A percentile compares a stretch with the other conserved stretches of the same genome.
These are phyloP conservation scores for Peribolospora kevripleyi DNA, from an alignment of 768 basidiomycete species.

Conservation along the genomic window DNA sequence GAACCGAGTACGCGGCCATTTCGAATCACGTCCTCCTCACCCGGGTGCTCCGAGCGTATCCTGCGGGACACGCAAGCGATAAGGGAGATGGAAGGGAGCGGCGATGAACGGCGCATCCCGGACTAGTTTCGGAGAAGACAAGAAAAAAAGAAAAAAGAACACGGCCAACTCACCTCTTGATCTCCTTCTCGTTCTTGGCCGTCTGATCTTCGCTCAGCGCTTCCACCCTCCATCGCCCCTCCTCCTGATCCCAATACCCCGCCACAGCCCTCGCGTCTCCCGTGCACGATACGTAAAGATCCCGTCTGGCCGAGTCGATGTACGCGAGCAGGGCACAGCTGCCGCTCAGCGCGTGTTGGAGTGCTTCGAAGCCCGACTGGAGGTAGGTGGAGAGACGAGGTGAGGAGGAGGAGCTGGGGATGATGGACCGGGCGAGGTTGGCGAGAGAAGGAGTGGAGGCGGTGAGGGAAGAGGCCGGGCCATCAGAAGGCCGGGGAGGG, in stretches of 20 bases:
- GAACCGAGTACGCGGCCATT: slow-evolving; percentile 67
- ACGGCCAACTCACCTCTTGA: slow-evolving; percentile 36
- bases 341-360: slow-evolving; percentile 66
- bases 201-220: slow-evolving; percentile 93
- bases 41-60: slow-evolving; percentile 59
- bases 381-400: background rate
- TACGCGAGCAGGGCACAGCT: slow-evolving; percentile 76
- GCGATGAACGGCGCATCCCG: background rate
- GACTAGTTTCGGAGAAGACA: background rate
- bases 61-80: slow-evolving; percentile 19
- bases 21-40: slow-evolving; percentile 47
- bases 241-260: slow-evolving; percentile 56
- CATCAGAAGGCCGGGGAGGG: too few relatives aligned
- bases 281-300: slow-evolving; percentile 66
- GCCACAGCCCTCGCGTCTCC: slow-evolving; percentile 92
- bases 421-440: slow-evolving; percentile 13
- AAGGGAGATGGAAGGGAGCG: background rate
- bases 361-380: slow-evolving; percentile 30
- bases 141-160: background rate
- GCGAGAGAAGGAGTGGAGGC: background rate
- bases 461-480: too few relatives aligned
- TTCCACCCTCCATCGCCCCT: slow-evolving; percentile 68
- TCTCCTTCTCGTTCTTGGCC: slow-evolving; percentile 65
- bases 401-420: slow-evolving; percentile 4
- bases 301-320: slow-evolving; percentile 49